Percentiles rank a stretch among this genome's conserved stretches.
These are phyloP conservation scores for Tulasnella sp. DNA, from an alignment of 768 basidiomycete species.

Conservation along the genomic window DNA sequence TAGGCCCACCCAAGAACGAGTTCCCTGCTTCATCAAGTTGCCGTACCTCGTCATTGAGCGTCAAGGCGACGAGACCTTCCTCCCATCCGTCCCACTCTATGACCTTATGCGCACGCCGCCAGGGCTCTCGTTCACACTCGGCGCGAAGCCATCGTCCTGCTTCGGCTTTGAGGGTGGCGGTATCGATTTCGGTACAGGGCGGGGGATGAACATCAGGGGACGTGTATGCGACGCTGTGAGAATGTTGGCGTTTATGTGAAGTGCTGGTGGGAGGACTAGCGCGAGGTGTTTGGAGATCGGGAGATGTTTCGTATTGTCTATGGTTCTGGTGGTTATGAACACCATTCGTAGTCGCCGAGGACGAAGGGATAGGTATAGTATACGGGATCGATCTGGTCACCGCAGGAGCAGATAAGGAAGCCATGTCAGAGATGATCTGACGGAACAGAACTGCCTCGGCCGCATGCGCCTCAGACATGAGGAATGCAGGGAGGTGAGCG, in stretches of 20 bases:
- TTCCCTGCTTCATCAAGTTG: background rate
- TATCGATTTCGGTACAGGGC: background rate
- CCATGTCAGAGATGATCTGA: slow-evolving; percentile 7
- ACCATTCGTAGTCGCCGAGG: too few relatives aligned
- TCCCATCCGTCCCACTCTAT: slow-evolving; percentile 91
- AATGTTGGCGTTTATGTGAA: slow-evolving; percentile 21
- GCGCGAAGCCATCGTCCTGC: slow-evolving; percentile 59
- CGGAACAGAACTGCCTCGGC: slow-evolving; percentile 12
- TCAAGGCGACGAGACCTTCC: slow-evolving; percentile 66
- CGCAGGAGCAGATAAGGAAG: background rate
- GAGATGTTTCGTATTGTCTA: too few relatives aligned
- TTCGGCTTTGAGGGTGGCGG: background rate
- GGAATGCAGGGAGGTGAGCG: slow-evolving; percentile 70
- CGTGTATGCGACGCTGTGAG: slow-evolving; percentile 16
- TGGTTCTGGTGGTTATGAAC: too few relatives aligned
- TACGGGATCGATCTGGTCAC: too few relatives aligned
- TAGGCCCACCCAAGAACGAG: too few relatives aligned
- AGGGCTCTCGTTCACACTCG: slow-evolving; percentile 51
- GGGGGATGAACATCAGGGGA: slow-evolving; percentile 21
- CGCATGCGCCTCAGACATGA: slow-evolving; percentile 41
- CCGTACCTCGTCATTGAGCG: slow-evolving; percentile 40
- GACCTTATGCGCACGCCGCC: slow-evolving; percentile 70
- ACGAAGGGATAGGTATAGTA: too few relatives aligned
- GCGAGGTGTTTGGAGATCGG: too few relatives aligned
- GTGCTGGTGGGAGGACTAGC: slow-evolving; percentile 17